These are phyloP conservation scores for Cicer yamashitae DNA, from an alignment of 306 rosid genomes.

Conservation along the genomic window DNA sequence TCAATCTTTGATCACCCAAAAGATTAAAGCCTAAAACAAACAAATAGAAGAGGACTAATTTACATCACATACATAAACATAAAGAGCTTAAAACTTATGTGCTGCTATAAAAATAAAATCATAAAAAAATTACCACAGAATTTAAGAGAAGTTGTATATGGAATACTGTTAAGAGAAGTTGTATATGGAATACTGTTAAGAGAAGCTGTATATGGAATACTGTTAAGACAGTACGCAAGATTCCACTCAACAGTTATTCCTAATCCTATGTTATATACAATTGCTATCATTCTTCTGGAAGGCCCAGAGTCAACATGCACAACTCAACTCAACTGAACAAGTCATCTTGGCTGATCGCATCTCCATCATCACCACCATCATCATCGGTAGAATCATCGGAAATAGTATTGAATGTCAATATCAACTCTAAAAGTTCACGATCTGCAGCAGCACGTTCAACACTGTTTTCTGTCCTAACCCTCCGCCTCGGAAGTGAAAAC, in stretches of 20 bases:
- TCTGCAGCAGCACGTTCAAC: slow-evolving; percentile 53
- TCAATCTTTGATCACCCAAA: neutral
- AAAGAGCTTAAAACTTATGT: slow-evolving; percentile 28
- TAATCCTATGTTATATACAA: slow-evolving; percentile 57
- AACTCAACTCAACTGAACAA: slow-evolving; percentile 59
- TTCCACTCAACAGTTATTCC: slow-evolving; percentile 38
- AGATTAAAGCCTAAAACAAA: neutral
- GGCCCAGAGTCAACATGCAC: slow-evolving; percentile 12
- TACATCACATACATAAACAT: neutral
- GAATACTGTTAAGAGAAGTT: neutral
- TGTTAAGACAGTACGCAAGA: slow-evolving; percentile 33
- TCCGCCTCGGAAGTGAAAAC: slow-evolving; percentile 63
- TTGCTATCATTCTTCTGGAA: slow-evolving; percentile 45
- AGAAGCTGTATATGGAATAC: neutral
- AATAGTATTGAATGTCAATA: slow-evolving; percentile 59
- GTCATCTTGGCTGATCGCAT: slow-evolving; percentile 59
- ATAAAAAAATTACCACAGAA: slow-evolving; percentile 18
- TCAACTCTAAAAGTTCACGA: slow-evolving; percentile 62
- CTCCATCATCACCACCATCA: slow-evolving; percentile 57
- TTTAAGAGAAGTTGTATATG: slow-evolving; percentile 24
- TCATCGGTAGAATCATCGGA: slow-evolving; percentile 60
- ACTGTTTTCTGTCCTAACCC: slow-evolving; percentile 51
- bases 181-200: neutral
- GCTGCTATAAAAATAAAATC: slow-evolving; percentile 32
- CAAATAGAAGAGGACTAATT: neutral